Percentiles rank a stretch among this genome's conserved stretches.
Conservation (phyloP, 2,329 filamentous ascomycete genomes). For the Alternaria triticina region DNA sequence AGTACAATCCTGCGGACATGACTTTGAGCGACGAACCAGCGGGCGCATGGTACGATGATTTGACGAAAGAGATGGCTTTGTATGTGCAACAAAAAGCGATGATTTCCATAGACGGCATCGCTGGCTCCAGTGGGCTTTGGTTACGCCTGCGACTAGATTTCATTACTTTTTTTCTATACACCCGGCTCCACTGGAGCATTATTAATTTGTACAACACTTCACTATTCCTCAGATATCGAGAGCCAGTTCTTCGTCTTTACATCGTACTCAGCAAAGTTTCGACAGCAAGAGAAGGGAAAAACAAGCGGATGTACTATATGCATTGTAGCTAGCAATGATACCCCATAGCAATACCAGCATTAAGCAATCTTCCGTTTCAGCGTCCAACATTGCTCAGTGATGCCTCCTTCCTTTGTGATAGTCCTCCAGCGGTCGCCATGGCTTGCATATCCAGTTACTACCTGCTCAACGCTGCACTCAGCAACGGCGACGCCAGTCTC, state of each 20-base stretch:
- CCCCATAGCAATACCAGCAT: background rate
- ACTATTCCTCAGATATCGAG: background rate
- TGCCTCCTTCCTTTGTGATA: background rate
- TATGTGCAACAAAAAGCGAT: slow-evolving; percentile 16
- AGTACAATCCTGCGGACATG: background rate
- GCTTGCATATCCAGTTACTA: background rate
- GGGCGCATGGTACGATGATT: slow-evolving; percentile 15
- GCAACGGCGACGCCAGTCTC: background rate
- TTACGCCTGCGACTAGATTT: slow-evolving; percentile 9
- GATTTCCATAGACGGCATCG: slow-evolving; percentile 7
- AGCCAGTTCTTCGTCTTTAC: background rate
- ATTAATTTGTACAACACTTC: slow-evolving; percentile 14
- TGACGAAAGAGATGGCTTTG: slow-evolving; percentile 18
- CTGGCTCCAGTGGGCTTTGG: background rate
- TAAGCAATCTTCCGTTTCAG: background rate
- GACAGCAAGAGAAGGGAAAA: background rate
- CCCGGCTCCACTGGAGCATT: slow-evolving; percentile 8
- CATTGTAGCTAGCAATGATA: background rate
- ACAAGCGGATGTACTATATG: background rate
- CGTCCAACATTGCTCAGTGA: background rate
- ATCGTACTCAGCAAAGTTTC: background rate
- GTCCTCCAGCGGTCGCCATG: background rate
- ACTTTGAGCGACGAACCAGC: slow-evolving; percentile 14
- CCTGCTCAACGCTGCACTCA: background rate
- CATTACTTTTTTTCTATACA: background rate